Evolutionary conservation across 2,329 filamentous ascomycete species (phyloP), one percentile per base, ranked within the genome.

Genomic region (Colletotrichum sp.): DNA sequence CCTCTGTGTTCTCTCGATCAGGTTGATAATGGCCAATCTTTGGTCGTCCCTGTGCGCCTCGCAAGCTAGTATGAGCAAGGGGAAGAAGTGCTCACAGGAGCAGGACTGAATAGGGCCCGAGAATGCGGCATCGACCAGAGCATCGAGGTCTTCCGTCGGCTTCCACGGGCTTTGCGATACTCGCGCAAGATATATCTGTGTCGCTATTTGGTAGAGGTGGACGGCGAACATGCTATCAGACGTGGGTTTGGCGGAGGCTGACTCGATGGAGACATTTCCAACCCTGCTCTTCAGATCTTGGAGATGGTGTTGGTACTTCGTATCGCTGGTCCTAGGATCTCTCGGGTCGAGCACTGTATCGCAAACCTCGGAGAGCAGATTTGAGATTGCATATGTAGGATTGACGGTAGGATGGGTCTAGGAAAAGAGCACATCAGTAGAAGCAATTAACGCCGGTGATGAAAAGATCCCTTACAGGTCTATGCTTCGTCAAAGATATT

Each of bases 1-100:
- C 13, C 69, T 61, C 33, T 54, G 75, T 0, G 78, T 81, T 15
- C 79, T 77, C 1, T 79, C 77, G 8, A 84, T 79, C 15, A 84
- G n/a, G 9, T 76, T 74, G 5, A 83, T 69, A 4, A 83, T 79
- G 3, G 76, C 72, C 1, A 73, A 68, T n/a, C 82, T 75, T n/a
- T 80, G 80, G 43, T 81, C 79, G 7, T 84, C 83, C 4, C 75
- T 80, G 8, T 77, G 75, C 16, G 83, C 80, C 76, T 84, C 82
- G 72, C 82, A 83, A 13, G 79, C 80, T 0, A 84, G 61, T 24
- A 84, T 81, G 18, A 83, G 77, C 2, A 84, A 54, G 0, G 83
- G 83, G 6, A 84, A 84, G 68, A 82, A 80, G 71, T 82, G 82
- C 12, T 76, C 67, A 33, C 82, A 84, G 13, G 69, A 21, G 51